Evolutionary conservation across 1,284 basidiomycete species (phyloP), one percentile per base, ranked within the genome.

Genomic region (Irpex lacteus): DNA sequence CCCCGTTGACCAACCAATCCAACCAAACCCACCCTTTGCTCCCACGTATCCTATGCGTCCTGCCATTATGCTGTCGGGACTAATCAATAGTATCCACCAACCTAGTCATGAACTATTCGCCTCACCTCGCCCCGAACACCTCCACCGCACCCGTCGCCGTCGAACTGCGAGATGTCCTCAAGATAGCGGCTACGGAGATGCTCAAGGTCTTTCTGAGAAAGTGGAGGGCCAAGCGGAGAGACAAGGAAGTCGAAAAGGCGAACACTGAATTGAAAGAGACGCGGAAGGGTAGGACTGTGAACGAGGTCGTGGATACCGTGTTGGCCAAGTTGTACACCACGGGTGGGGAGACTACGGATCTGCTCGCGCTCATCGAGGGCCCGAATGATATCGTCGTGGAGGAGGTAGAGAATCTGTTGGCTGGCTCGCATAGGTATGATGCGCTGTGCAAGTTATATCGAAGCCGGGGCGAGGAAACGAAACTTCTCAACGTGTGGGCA

Each of bases 61-160:
- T 54, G 68, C 65, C 40, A 4, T 66, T 66, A 71, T 62, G 66
- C 65, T 69, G 75, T 76, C 75, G 82, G 81, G 84, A 87, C 88
- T 89, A 80, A 88, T 83, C 71, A 8, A 69, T 80, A 95, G 92
- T 95, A 85, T 83, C 85, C 77, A 83, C 81, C 73, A 94, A 94
- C 85, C 79, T 95, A 92, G 92, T 94, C 82, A 85, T 84, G 81
- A 95, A 95, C 75, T 95, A 95, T 75, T 92, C 92, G 58, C 93
- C 92, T 19, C 89, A 94, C 76, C 82, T 95, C 68, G 77, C 86
- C 54, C 90, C 92, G 15, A 83, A 88, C 69, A 91, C 90, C 9
- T 83, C 83, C 36, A 80, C 82, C 32, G 89, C 92, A 4, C 83
- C 87, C 13, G 81, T 88, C 2, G 87, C 91, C 1, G 81, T 85